Conservation (phyloP, 805 yeast genomes). For the Myxozyma kluyveri region DNA sequence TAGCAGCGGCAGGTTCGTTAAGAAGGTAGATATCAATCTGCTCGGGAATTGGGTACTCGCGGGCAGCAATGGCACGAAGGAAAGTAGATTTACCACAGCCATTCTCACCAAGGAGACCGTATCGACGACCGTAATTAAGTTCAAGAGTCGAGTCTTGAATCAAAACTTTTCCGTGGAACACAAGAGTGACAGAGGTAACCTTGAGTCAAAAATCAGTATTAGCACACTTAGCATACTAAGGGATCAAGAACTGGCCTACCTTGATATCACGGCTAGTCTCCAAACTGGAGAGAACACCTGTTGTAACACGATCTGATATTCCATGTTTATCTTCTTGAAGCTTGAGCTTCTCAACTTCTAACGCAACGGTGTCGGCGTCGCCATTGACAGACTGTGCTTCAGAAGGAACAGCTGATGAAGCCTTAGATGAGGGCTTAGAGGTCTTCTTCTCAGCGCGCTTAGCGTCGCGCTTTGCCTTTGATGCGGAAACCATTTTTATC, state of each 20-base stretch:
- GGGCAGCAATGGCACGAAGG: slow-evolving; percentile 86
- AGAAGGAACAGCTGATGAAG: slow-evolving; percentile 26
- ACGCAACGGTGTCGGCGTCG: slow-evolving; percentile 41
- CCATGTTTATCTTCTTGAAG: slow-evolving; percentile 93
- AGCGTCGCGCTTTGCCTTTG: slow-evolving; percentile 98
- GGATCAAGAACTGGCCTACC: no score
- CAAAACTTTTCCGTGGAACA: slow-evolving; percentile 96
- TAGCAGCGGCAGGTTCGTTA: slow-evolving; percentile 96
- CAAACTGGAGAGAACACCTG: slow-evolving; percentile 92
- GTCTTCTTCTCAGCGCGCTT: slow-evolving; percentile 81
- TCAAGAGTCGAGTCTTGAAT: slow-evolving; percentile 89
- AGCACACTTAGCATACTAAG: neutral
- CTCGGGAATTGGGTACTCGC: slow-evolving; percentile 94
- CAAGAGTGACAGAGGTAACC: slow-evolving; percentile 67
- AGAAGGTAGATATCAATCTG: slow-evolving; percentile 85
- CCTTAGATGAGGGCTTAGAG: slow-evolving; percentile 38
- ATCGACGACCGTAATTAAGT: slow-evolving; percentile 95
- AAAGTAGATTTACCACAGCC: slow-evolving; percentile 99
- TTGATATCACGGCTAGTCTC: slow-evolving; percentile 91
- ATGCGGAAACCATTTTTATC: slow-evolving; percentile 57
- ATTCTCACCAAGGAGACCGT: slow-evolving; percentile 96
- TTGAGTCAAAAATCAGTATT: neutral
- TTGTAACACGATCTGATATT: slow-evolving; percentile 91
- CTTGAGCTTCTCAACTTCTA: slow-evolving; percentile 71
- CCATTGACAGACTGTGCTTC: slow-evolving; percentile 41